Evolutionary conservation across 1,284 basidiomycete species (phyloP), one percentile per base, ranked within the genome.

Genomic region (Schizophyllum amplum): DNA sequence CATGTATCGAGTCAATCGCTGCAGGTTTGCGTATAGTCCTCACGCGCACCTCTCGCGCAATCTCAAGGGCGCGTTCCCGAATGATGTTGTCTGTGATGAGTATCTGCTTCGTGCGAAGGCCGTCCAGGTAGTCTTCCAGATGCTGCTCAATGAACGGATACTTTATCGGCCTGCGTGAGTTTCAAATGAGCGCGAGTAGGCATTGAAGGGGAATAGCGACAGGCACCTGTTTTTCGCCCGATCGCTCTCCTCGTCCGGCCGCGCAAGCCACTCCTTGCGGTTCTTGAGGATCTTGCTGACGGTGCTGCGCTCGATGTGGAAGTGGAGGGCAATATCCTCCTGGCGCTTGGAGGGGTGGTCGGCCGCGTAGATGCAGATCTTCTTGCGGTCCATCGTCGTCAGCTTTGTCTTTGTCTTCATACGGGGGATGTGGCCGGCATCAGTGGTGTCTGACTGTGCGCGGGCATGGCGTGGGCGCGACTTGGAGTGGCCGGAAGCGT

Each of bases 241-340:
- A 51, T 78, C 75, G 57, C 80, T 71, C 58, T 82, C 80, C 61
- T 82, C 78, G 55, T 80, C 78, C 15, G 77, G 72, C 52, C 90
- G 79, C 59, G 80, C 82, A 65, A 94, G 72, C 92, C 92, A 95
- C 64, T 84, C 84, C 17, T 80, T 77, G 71, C 90, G 90, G 65
- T 90, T 74, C 68, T 94, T 94, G 60, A 95, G 77, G 61, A 94
- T 94, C 74, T 95, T 94, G 72, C 87, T 91, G 67, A 95, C 89
- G n/a, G 92, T 95, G 70, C 90, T 93, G 53, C 93, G 84, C 68
- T 95, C 93, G 56, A 94, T 87, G 55, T 82, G 82, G 67, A 87
- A 95, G 47, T 74, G 71, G 11, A 72, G 71, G 0, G 88, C 92
- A 63, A 94, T 91, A 65, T 91, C 87, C 66, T 93, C 90, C 68